These are phyloP conservation scores for Oidium heveae DNA, from an alignment of 2,329 filamentous ascomycete species.

Conservation along the genomic window DNA sequence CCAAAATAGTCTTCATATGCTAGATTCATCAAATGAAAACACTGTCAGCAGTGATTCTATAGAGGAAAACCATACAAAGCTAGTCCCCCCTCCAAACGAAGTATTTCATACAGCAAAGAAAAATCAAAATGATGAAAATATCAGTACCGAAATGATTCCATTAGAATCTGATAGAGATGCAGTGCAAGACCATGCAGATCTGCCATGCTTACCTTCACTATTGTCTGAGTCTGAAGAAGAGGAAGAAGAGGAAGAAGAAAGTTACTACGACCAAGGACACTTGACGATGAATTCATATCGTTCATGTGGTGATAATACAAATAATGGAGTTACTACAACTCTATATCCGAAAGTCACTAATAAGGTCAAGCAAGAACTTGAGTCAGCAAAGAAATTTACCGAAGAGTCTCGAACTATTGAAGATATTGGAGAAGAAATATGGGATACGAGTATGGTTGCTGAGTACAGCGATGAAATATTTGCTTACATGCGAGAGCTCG, in stretches of 20 bases:
- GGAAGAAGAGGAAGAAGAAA: conserved; percentile 45
- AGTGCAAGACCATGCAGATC: not conserved
- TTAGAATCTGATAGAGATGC: not conserved
- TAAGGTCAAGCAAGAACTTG: conserved; percentile 48
- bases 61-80: not conserved
- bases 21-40: not conserved
- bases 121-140: not conserved
- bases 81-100: not conserved
- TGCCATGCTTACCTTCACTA: conserved; percentile 5
- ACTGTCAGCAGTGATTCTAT: not conserved
- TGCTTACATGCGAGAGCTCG: conserved; percentile 65
- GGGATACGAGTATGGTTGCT: conserved; percentile 92
- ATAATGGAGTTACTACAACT: conserved; percentile 33
- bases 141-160: not conserved
- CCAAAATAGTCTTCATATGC: not conserved
- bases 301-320: conserved; percentile 51
- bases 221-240: conserved; percentile 30
- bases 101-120: not conserved
- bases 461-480: conserved; percentile 96
- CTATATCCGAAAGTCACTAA: conserved; percentile 48
- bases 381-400: conserved; percentile 21
- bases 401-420: conserved; percentile 25
- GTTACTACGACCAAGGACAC: conserved; percentile 38
- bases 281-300: conserved; percentile 57
- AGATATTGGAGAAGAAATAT: conserved; percentile 68